These are phyloP conservation scores for Diutina mesorugosa DNA, from an alignment of 1,139 yeast genomes.

Conservation along the genomic window DNA sequence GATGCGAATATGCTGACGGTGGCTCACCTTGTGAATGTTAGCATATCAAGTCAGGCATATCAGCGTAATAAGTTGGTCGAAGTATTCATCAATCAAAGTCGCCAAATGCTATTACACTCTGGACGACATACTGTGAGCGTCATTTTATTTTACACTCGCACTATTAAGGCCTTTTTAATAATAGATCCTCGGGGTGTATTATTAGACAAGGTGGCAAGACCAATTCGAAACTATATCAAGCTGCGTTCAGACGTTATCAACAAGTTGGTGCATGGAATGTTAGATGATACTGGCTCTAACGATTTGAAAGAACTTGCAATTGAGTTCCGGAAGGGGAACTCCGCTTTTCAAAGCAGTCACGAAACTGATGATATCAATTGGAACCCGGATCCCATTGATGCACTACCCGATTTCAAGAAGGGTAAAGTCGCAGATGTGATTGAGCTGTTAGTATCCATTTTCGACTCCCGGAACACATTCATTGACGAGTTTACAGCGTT, in stretches of 20 bases:
- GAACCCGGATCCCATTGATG: slow-evolving; percentile 91
- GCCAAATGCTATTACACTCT: slow-evolving; percentile 51
- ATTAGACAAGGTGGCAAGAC: slow-evolving; percentile 64
- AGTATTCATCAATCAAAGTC: slow-evolving; percentile 39
- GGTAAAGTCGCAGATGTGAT: slow-evolving; percentile 56
- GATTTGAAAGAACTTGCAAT: slow-evolving; percentile 37
- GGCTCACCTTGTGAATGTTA: not conserved
- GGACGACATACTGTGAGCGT: slow-evolving; percentile 75
- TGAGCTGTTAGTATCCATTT: slow-evolving; percentile 60
- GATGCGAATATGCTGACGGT: not conserved
- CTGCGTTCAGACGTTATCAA: slow-evolving; percentile 64
- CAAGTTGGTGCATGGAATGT: slow-evolving; percentile 58
- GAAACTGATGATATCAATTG: slow-evolving; percentile 20
- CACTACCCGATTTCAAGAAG: slow-evolving; percentile 71
- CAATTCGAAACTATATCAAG: slow-evolving; percentile 52
- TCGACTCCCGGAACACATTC: slow-evolving; percentile 67
- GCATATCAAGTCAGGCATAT: not conserved
- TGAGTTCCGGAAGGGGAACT: slow-evolving; percentile 24
- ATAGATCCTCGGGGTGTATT: slow-evolving; percentile 86
- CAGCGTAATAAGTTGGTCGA: slow-evolving; percentile 31
- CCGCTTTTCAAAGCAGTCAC: not conserved
- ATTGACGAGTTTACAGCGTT: slow-evolving; percentile 56
- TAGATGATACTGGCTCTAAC: slow-evolving; percentile 27
- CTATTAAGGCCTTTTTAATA: slow-evolving; percentile 58
- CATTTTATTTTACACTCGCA: slow-evolving; percentile 53